Base-by-base conservation (phyloP, 2,329 filamentous ascomycete genomes). In the Paecilomyces variotii region DNA sequence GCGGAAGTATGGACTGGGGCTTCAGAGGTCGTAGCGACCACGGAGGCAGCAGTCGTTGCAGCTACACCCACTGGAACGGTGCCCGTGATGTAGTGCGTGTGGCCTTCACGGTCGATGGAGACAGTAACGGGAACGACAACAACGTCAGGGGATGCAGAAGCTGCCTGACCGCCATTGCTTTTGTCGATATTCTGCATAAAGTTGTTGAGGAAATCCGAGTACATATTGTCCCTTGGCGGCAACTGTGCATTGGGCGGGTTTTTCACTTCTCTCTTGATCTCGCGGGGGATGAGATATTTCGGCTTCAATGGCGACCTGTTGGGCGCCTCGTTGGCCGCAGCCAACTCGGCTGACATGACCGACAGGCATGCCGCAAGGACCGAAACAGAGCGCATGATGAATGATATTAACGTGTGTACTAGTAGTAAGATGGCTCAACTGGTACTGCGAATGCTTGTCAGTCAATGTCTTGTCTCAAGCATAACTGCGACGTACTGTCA, bases 191-290 rank as follows among this genome's bases (percentile, higher is more conserved):
- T 54, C 19, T 35, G 35, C 54, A 26, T 14, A 26, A 49, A 7
- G 25, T 45, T 35, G 32, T 54, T 54, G 12, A 28, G 50, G 7
- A 54, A 58, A 45, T 52, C 57, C 27, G 59, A 53, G 59, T 59
- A 59, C 34, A 64, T 51, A 35, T 63, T 60, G 53, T 69, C 65
- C 63, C 67, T 70, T 53, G 71, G 63, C 19, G 66, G 65, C n/a
- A 45, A 45, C 56, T 67, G 64, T 10, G 64, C 64, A 55, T 63
- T 60, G 14, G 64, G 56, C 5, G 62, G 14, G 39, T 45, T 45
- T 19, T n/a, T 19, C 39, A 45, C 39, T 45, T 45, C 14, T 45
- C 39, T 45, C 39, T 45, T 45, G 39, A 45, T 45, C 39, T 45
- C 39, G 5, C 39, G 39, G n/a, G 39, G 39, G 24, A 45, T 45